These are phyloP conservation scores for Kazachstania viticola DNA, from an alignment of 805 yeast species.

Conservation along the genomic window DNA sequence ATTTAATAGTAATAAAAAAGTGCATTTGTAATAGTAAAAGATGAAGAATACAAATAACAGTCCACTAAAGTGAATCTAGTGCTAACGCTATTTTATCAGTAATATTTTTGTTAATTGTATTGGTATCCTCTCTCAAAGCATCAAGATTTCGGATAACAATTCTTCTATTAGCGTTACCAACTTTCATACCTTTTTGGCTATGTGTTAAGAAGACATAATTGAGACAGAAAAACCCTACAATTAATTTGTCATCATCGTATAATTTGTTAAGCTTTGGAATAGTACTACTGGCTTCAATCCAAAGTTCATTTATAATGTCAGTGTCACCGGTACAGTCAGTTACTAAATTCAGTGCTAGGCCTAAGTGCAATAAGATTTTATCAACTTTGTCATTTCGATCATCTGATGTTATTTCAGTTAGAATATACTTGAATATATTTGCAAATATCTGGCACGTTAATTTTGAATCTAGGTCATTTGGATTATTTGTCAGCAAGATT, in stretches of 20 bases:
- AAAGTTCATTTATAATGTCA: too few species aligned
- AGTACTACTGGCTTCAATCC: background rate
- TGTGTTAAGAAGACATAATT: conserved; percentile 8
- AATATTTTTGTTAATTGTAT: conserved; percentile 8
- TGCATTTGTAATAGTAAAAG: too few species aligned
- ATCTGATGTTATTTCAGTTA: too few species aligned
- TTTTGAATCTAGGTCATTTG: too few species aligned
- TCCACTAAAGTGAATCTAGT: too few species aligned
- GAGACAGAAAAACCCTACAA: conserved; percentile 7
- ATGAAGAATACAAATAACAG: too few species aligned
- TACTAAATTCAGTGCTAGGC: conserved; percentile 9
- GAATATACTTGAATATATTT: background rate
- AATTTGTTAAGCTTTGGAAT: background rate
- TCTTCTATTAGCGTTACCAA: background rate
- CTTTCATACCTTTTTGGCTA: background rate
- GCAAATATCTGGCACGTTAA: background rate
- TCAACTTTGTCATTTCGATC: conserved; percentile 3
- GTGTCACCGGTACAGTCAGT: background rate
- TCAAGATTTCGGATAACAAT: conserved; percentile 1
- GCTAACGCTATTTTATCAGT: conserved; percentile 6
- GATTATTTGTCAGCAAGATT: conserved; percentile 13
- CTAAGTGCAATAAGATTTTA: conserved; percentile 10
- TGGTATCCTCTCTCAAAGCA: conserved; percentile 4
- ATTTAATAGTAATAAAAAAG: too few species aligned
- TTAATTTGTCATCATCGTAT: conserved; percentile 2